Percentiles rank a stretch among this genome's conserved stretches.
Evolutionary conservation across 2,329 filamentous ascomycete genomes (phyloP).

Genomic region (Ophiostoma australiae): DNA sequence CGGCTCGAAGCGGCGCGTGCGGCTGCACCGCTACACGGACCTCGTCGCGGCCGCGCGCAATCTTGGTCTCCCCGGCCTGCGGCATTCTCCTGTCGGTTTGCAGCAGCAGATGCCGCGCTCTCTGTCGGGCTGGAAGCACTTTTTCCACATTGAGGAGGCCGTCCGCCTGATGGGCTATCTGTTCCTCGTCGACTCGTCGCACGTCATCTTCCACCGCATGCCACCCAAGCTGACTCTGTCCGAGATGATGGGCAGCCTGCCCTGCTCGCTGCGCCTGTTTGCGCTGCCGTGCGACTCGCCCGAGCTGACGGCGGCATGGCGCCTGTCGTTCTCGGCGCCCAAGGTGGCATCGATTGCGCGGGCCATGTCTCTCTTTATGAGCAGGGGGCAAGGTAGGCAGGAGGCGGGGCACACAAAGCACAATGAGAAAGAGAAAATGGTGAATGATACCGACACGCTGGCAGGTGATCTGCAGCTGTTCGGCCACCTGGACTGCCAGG

Average conservation of each 20-base stretch:
- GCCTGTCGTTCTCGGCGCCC: not conserved
- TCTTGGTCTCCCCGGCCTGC: not conserved
- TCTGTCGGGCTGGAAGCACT: not conserved
- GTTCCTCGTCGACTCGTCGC: constrained; percentile 1
- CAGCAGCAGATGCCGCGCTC: not conserved
- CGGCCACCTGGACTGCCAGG: not conserved
- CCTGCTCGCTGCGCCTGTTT: not conserved
- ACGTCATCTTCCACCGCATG: constrained; percentile 9
- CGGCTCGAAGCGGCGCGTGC: not conserved
- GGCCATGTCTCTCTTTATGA: not conserved
- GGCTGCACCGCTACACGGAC: constrained; percentile 1
- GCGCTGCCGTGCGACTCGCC: not conserved
- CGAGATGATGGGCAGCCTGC: constrained; percentile 1
- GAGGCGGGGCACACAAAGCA: too few relatives aligned
- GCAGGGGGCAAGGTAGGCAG: not conserved
- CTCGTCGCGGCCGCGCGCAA: not conserved
- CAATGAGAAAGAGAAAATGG: not conserved
- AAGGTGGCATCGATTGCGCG: not conserved
- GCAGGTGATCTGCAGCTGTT: not conserved
- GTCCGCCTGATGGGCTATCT: not conserved
- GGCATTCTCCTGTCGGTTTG: not conserved
- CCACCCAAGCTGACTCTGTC: not conserved
- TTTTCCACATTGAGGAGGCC: not conserved
- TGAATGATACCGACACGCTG: not conserved
- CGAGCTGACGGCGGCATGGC: not conserved